phyloP scores from a whole-genome alignment of 2,329 filamentous ascomycete genomes.

The Mariannaea sp. region DNA sequence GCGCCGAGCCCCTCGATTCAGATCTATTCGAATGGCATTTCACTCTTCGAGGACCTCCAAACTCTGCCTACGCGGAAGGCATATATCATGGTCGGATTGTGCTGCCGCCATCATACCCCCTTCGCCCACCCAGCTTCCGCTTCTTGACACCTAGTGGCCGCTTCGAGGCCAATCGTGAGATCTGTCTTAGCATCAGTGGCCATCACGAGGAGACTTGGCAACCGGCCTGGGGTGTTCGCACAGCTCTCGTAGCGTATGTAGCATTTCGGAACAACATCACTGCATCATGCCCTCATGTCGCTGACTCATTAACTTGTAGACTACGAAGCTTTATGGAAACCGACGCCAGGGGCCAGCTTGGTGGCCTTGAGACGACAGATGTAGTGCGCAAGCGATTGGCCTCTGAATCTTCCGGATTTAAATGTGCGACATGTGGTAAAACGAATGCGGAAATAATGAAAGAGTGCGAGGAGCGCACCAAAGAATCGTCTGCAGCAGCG shows the following conservation, averaged over 20 bases:
- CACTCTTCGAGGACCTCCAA: slow-evolving; percentile 87
- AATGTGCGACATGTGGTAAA: slow-evolving; percentile 71
- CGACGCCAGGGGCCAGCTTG: slow-evolving; percentile 84
- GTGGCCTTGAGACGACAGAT: slow-evolving; percentile 79
- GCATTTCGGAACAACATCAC: slow-evolving; percentile 41
- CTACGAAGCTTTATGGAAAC: slow-evolving; percentile 93
- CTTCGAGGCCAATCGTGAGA: slow-evolving; percentile 96
- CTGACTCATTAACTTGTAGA: slow-evolving; percentile 34
- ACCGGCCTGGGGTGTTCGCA: slow-evolving; percentile 95
- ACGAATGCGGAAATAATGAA: slow-evolving; percentile 74
- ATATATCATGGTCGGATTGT: slow-evolving; percentile 96
- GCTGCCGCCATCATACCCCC: slow-evolving; percentile 85
- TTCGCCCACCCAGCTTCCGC: slow-evolving; percentile 92
- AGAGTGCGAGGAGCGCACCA: slow-evolving; percentile 67
- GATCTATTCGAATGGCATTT: slow-evolving; percentile 99
- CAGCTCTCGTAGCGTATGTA: slow-evolving; percentile 72
- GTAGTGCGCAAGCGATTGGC: slow-evolving; percentile 72
- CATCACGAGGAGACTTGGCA: slow-evolving; percentile 99
- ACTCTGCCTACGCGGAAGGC: slow-evolving; percentile 77
- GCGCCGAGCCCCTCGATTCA: slow-evolving; percentile 80
- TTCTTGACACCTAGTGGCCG: slow-evolving; percentile 90
- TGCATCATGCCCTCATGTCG: too few species aligned
- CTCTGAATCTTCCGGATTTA: slow-evolving; percentile 65
- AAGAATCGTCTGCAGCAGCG: slow-evolving; percentile 39
- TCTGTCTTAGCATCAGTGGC: slow-evolving; percentile 90